These are phyloP conservation scores for Populus davidiana DNA, from an alignment of 345 rosid genomes.

Conservation along the genomic window DNA sequence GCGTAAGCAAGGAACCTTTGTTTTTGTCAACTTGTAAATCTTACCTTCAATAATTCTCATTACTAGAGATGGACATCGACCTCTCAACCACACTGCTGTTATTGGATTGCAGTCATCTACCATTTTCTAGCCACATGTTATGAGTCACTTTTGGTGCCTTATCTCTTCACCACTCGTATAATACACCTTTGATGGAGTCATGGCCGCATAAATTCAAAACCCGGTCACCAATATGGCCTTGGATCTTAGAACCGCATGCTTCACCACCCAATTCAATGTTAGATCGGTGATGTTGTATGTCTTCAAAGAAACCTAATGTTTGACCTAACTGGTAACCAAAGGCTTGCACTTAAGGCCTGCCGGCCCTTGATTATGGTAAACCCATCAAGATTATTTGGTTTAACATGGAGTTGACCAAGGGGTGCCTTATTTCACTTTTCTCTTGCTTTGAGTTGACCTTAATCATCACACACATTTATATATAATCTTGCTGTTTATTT, in stretches of 20 bases:
- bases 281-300: too few relatives aligned
- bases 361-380: not conserved
- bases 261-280: not conserved
- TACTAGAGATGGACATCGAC: slow-evolving; percentile 21
- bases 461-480: not conserved
- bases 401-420: not conserved
- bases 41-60: slow-evolving; percentile 20
- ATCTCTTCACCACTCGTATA: too few relatives aligned
- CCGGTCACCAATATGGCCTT: not conserved
- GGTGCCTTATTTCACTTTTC: not conserved
- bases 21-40: not conserved
- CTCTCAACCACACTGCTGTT: slow-evolving; percentile 17
- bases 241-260: not conserved
- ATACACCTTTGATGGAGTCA: not conserved
- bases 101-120: not conserved
- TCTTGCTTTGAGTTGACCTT: not conserved
- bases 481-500: not conserved
- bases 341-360: not conserved
- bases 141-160: slow-evolving; percentile 6
- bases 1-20: not conserved
- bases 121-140: slow-evolving; percentile 2
- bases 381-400: not conserved
- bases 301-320: too few relatives aligned
- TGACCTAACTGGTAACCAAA: not conserved
- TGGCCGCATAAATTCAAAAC: not conserved